Base-by-base conservation (phyloP, 176 grass and related monocot genomes). In the Hyparrhenia diplandra region DNA sequence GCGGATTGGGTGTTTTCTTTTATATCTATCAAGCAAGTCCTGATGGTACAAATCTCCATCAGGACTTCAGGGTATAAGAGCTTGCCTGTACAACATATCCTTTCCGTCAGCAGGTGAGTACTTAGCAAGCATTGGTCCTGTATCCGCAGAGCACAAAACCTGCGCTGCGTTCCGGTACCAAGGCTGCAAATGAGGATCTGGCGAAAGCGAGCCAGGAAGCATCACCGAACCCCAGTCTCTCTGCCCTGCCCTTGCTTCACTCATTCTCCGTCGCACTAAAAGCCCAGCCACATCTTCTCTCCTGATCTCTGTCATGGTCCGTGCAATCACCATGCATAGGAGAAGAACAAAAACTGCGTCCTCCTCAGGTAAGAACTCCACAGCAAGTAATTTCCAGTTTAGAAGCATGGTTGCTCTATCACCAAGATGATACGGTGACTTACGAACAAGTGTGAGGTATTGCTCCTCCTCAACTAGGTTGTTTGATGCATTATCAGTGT, bases 71-170 rank as follows among this genome's bases (percentile, higher is more conserved):
- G 75, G 80, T 18, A 93, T 72, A 75, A 98, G 88, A 84, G 92
- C 92, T 91, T 94, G 88, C 78, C 88, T 94, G 67, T 98, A 98
- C 63, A 98, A 49, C 46, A 63, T 36, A 58, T 85, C 90, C 62
- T 98, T 98, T 32, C 92, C 95, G 67, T 98, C 95, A 68, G 92
- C 88, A 68, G 95, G 92, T 57, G 88, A 86, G 65, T 93, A 87
- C 35, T 84, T 94, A 1, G 79, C 49, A 6, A 84, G 75, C 40
- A 87, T 69, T 31, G 42, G 76, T 51, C 86, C 28, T 2, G 62
- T 86, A 57, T 98, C 88, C 59, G 39, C 74, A 57, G 90, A 90
- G 43, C 49, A 87, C 75, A 98, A 91, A 37, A 94, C 95, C 68
- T 80, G 57, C 0, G 46, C 42, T 24, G 95, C 95, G 80, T 94